A percentile compares a stretch with the other conserved stretches of the same genome.
Evolutionary conservation across 225 moss, liverwort and hornwort species (phyloP).

Genomic region (Polytrichum formosum): DNA sequence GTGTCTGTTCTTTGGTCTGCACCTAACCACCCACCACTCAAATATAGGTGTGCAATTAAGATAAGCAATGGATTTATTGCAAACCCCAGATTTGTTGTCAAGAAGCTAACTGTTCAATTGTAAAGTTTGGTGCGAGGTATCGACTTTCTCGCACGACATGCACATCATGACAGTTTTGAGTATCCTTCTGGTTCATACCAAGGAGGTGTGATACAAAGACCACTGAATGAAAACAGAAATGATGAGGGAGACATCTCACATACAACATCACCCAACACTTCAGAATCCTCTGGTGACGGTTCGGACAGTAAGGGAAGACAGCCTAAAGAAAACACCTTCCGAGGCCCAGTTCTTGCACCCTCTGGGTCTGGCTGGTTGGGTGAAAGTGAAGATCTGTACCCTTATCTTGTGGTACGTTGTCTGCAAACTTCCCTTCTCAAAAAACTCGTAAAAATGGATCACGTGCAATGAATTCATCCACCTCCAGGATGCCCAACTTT

Average conservation of each 20-base stretch:
- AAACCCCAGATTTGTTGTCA: not conserved
- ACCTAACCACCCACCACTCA: no score
- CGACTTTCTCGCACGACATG: slow-evolving; percentile 82
- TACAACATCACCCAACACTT: slow-evolving; percentile 17
- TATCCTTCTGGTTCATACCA: slow-evolving; percentile 53
- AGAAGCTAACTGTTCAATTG: slow-evolving; percentile 20
- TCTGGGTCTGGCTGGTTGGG: slow-evolving; percentile 32
- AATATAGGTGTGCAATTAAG: no score
- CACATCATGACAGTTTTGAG: slow-evolving; percentile 77
- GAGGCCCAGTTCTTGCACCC: slow-evolving; percentile 41
- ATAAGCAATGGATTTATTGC: no score
- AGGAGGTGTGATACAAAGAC: slow-evolving; percentile 80
- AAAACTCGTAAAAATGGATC: no score
- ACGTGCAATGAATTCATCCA: no score
- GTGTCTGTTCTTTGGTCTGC: no score
- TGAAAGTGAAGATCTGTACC: slow-evolving; percentile 51
- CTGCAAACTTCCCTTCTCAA: not conserved
- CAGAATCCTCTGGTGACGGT: slow-evolving; percentile 8
- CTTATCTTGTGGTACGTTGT: slow-evolving; percentile 80
- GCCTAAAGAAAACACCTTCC: slow-evolving; percentile 19
- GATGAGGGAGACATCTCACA: slow-evolving; percentile 33
- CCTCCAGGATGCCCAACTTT: no score
- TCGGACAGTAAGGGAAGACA: slow-evolving; percentile 4
- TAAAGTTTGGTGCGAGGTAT: slow-evolving; percentile 87
- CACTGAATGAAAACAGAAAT: slow-evolving; percentile 52